Evolutionary conservation across 75 land plant genomes (phyloP).

Genomic region (Larix kaempferi): DNA sequence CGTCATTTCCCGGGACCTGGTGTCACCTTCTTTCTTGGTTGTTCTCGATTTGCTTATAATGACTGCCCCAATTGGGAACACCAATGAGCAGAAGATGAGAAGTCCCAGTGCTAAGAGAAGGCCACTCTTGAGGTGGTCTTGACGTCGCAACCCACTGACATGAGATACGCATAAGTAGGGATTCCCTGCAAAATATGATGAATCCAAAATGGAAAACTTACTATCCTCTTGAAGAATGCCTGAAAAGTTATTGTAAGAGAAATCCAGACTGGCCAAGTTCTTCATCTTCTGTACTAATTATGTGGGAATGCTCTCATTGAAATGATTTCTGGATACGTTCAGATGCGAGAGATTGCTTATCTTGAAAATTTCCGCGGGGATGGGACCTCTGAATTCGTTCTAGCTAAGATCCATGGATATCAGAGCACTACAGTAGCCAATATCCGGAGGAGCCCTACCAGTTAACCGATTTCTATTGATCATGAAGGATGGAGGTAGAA

Average conservation of each 20-base stretch:
- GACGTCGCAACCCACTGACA: no score
- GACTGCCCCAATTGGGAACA: constrained; percentile 42
- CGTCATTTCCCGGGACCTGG: constrained; percentile 55
- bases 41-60: constrained; percentile 3
- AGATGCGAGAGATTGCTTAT: constrained; percentile 20
- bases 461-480: no score
- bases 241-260: constrained; percentile 49
- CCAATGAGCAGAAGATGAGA: constrained; percentile 20
- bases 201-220: constrained; percentile 5
- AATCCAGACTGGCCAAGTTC: constrained; percentile 19
- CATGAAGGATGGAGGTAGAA: no score
- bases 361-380: constrained; percentile 18
- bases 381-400: constrained; percentile 25
- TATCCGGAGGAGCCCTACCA: constrained; percentile 19
- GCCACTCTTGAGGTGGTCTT: background rate
- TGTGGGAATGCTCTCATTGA: constrained; percentile 28
- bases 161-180: constrained; percentile 41
- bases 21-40: constrained; percentile 4
- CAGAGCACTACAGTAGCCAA: constrained; percentile 25
- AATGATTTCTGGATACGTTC: constrained; percentile 24
- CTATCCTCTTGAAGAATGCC: constrained; percentile 19
- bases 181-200: constrained; percentile 30
- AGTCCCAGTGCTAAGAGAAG: constrained; percentile 41
- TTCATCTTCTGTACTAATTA: constrained; percentile 15
- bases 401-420: constrained; percentile 21